phyloP scores from a whole-genome alignment of 371 early-diverging fungal species.

The Funneliformis caledonium region DNA sequence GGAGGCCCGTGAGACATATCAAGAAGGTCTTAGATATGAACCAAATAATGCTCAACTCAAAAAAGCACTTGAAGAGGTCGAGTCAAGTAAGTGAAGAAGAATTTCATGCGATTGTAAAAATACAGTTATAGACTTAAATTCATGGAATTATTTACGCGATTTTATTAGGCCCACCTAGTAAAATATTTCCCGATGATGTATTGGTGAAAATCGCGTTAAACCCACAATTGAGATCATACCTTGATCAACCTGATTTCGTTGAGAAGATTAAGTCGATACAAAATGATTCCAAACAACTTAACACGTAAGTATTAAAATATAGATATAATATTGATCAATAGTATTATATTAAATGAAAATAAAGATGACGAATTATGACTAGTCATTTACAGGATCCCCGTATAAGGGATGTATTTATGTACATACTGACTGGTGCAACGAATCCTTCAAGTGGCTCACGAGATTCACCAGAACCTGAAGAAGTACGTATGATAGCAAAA shows the following conservation, averaged over 20 bases:
- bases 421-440: neutral
- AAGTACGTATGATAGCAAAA: neutral
- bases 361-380: neutral
- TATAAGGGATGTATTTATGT: conserved; percentile 47
- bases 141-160: neutral
- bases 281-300: conserved; percentile 59
- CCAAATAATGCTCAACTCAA: conserved; percentile 72
- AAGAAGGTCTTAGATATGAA: conserved; percentile 75
- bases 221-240: conserved; percentile 69
- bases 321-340: neutral
- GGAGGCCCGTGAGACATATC: conserved; percentile 76
- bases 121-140: too few species aligned
- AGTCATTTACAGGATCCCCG: conserved; percentile 63
- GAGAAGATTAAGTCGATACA: conserved; percentile 71
- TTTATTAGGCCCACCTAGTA: neutral
- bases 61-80: conserved; percentile 74
- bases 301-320: conserved; percentile 45
- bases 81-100: conserved; percentile 42
- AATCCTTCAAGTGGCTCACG: neutral
- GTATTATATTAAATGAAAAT: neutral
- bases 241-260: conserved; percentile 76
- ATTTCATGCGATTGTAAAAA: neutral
- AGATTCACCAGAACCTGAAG: neutral
- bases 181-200: conserved; percentile 68
- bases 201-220: conserved; percentile 76